Conservation (phyloP, 2,329 filamentous ascomycete genomes). For the Alternaria sp. region DNA sequence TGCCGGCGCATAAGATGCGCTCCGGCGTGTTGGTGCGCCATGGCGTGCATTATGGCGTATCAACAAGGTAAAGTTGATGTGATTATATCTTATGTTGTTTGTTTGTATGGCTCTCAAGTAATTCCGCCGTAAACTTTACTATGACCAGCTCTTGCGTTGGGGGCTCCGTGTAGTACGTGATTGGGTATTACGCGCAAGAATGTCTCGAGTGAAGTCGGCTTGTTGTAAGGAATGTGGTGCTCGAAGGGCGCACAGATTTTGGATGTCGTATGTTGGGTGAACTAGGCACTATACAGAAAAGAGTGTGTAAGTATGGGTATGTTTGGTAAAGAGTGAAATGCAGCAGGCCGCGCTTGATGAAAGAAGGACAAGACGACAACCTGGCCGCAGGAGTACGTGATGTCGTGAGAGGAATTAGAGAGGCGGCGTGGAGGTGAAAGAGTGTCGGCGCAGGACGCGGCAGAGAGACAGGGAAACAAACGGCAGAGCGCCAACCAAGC, state of each 20-base stretch:
- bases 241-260: conserved; percentile 21
- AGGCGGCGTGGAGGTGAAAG: conserved; percentile 27
- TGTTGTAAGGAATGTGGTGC: conserved; percentile 43
- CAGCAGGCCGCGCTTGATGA: conserved; percentile 48
- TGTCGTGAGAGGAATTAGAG: conserved; percentile 26
- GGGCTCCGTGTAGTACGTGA: conserved; percentile 19
- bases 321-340: conserved; percentile 45
- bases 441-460: conserved; percentile 15
- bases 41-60: conserved; percentile 22
- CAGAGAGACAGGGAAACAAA: conserved; percentile 26
- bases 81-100: conserved; percentile 2
- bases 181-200: conserved; percentile 36
- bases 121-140: conserved; percentile 3
- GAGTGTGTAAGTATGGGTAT: conserved; percentile 36
- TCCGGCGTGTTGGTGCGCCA: conserved; percentile 37
- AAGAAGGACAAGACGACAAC: conserved; percentile 53
- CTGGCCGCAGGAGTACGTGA: conserved; percentile 45
- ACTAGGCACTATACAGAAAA: conserved; percentile 46
- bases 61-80: not conserved
- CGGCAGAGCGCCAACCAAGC: conserved; percentile 24
- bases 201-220: conserved; percentile 23
- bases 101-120: not conserved
- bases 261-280: conserved; percentile 36
- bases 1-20: conserved; percentile 45
- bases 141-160: conserved; percentile 21